phyloP scores from a whole-genome alignment of 1,284 basidiomycete genomes.

The Fomitiporia mediterranea region DNA sequence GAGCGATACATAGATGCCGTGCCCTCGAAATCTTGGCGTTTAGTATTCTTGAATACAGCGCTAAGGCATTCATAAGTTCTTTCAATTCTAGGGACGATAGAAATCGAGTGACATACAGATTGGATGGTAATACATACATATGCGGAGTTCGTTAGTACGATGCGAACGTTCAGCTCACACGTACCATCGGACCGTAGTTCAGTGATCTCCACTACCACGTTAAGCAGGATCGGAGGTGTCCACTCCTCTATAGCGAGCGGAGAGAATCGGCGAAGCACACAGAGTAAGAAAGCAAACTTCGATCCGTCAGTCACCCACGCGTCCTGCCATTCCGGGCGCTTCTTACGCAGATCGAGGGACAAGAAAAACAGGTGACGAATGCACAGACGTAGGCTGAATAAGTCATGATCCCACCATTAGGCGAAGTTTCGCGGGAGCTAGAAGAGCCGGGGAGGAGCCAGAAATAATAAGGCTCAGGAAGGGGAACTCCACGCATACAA shows the following conservation, averaged over 20 bases:
- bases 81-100: too few relatives aligned
- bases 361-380: background rate
- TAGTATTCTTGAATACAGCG: too few relatives aligned
- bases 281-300: background rate
- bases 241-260: background rate
- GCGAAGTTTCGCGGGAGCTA: conserved; percentile 4
- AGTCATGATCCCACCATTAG: too few relatives aligned
- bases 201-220: background rate
- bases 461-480: background rate
- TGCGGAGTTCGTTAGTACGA: too few relatives aligned
- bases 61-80: too few relatives aligned
- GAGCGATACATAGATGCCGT: too few relatives aligned
- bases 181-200: background rate
- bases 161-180: too few relatives aligned
- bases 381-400: background rate
- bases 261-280: background rate
- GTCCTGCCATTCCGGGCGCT: background rate
- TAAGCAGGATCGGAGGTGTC: background rate
- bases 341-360: background rate
- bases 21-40: too few relatives aligned
- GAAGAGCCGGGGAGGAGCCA: background rate
- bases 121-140: too few relatives aligned
- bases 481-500: too few relatives aligned
- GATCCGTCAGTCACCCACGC: background rate
- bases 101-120: too few relatives aligned